Conservation (phyloP, 495 filamentous ascomycete genomes). For the Paragyromitra xinjiangensis region DNA sequence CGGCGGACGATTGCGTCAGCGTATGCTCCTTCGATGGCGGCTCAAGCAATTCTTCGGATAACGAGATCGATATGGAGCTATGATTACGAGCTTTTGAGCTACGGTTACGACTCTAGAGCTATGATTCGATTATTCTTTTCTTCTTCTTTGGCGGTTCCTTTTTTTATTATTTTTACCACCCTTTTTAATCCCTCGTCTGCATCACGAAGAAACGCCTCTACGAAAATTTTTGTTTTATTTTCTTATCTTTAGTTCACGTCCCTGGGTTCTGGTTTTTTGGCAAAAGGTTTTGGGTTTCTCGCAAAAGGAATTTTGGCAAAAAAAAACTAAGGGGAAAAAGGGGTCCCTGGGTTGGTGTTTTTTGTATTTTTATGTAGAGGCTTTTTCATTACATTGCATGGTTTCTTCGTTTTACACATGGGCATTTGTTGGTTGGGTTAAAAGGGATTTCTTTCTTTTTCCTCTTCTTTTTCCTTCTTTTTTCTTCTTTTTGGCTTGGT, state of each 20-base stretch:
- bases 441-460: neutral
- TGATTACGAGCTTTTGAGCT: constrained; percentile 8
- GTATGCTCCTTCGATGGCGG: constrained; percentile 22
- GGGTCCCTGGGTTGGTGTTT: neutral
- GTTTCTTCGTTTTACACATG: neutral
- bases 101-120: neutral
- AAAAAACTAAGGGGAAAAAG: neutral
- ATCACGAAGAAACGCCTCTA: constrained; percentile 27
- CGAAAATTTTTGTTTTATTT: neutral
- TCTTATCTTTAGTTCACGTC: constrained; percentile 16
- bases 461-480: neutral
- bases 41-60: constrained; percentile 28
- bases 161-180: neutral
- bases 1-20: constrained; percentile 1
- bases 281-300: too few relatives aligned
- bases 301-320: neutral
- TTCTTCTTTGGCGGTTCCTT: neutral
- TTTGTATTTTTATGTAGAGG: constrained; percentile 14
- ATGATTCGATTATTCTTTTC: neutral
- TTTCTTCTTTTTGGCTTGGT: neutral
- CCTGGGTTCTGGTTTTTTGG: constrained; percentile 19
- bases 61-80: constrained; percentile 52
- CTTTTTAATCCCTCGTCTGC: constrained; percentile 1
- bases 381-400: constrained; percentile 9
- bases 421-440: neutral